Evolutionary conservation across 1,284 basidiomycete genomes (phyloP).

Genomic region (Rhizoctonia solani): DNA sequence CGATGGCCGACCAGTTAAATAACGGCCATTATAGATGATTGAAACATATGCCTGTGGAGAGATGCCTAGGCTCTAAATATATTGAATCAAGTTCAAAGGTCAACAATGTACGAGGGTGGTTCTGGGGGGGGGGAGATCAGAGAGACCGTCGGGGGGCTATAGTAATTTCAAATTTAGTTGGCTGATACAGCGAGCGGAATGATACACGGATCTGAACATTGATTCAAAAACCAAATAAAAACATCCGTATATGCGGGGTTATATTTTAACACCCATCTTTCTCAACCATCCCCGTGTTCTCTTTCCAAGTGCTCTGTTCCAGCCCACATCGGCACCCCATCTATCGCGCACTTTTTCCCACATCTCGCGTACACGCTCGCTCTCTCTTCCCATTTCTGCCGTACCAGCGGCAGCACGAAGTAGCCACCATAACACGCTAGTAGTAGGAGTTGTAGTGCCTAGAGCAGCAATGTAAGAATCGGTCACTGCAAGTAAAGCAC

Average conservation of each 20-base stretch:
- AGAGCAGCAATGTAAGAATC: conserved; percentile 29
- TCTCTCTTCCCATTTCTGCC: conserved; percentile 26
- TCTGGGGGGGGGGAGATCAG: too few relatives aligned
- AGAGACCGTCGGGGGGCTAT: too few relatives aligned
- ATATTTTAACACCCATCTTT: conserved; percentile 25
- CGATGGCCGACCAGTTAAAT: not conserved
- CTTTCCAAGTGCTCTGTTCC: conserved; percentile 24
- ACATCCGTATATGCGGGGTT: too few relatives aligned
- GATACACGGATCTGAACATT: too few relatives aligned
- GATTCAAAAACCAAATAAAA: too few relatives aligned
- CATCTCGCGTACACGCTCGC: conserved; percentile 22
- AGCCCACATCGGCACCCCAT: conserved; percentile 28
- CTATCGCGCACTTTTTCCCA: conserved; percentile 20
- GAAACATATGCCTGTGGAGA: too few relatives aligned
- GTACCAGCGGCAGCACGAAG: conserved; percentile 25
- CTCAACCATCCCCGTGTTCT: conserved; percentile 23
- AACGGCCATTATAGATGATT: too few relatives aligned
- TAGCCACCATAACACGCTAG: conserved; percentile 28
- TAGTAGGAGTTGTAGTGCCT: conserved; percentile 18
- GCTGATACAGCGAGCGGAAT: too few relatives aligned
- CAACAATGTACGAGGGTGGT: too few relatives aligned
- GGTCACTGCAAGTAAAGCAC: conserved; percentile 4
- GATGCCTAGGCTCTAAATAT: too few relatives aligned
- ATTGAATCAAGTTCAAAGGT: too few relatives aligned
- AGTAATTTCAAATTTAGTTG: too few relatives aligned